Evolutionary conservation across 108 stramenopile species (phyloP).

Genomic region (Discostella stelligeroides): DNA sequence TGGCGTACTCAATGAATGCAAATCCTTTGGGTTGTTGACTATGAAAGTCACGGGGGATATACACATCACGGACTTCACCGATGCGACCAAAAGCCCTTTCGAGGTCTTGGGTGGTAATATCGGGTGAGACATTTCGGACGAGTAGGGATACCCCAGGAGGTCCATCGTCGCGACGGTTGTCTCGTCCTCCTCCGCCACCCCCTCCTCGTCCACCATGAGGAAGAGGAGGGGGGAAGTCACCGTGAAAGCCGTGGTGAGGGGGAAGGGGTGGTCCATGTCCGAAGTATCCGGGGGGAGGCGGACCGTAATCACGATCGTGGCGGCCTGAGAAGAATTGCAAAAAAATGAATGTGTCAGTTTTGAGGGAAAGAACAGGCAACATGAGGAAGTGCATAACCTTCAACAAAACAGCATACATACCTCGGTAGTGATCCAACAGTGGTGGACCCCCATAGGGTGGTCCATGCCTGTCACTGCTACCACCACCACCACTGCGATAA

Average conservation of each 20-base stretch:
- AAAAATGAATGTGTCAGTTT: no score
- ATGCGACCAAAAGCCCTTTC: constrained; percentile 81
- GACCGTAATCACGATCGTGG: constrained; percentile 40
- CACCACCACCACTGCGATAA: no score
- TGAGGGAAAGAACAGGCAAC: background rate
- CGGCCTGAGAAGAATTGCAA: constrained; percentile 12
- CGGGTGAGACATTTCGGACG: constrained; percentile 78
- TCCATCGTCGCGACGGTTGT: constrained; percentile 70
- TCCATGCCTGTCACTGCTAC: constrained; percentile 22
- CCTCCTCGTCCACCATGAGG: background rate
- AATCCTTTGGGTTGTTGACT: constrained; percentile 88
- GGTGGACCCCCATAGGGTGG: constrained; percentile 39
- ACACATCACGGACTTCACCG: constrained; percentile 87
- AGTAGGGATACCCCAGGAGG: constrained; percentile 85
- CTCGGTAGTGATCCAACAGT: constrained; percentile 31
- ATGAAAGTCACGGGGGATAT: constrained; percentile 88
- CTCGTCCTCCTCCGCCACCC: constrained; percentile 25
- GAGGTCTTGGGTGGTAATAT: constrained; percentile 72
- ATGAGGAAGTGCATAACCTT: background rate
- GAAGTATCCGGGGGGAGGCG: constrained; percentile 45
- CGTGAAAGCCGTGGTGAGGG: constrained; percentile 26
- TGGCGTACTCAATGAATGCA: constrained; percentile 89
- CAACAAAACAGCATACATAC: constrained; percentile 7
- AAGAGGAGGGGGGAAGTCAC: constrained; percentile 34
- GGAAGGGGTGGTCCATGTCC: constrained; percentile 14